A percentile compares a stretch with the other conserved stretches of the same genome.
Conservation (phyloP, 768 basidiomycete genomes). For the Tylopilus rubrobrunneus region DNA sequence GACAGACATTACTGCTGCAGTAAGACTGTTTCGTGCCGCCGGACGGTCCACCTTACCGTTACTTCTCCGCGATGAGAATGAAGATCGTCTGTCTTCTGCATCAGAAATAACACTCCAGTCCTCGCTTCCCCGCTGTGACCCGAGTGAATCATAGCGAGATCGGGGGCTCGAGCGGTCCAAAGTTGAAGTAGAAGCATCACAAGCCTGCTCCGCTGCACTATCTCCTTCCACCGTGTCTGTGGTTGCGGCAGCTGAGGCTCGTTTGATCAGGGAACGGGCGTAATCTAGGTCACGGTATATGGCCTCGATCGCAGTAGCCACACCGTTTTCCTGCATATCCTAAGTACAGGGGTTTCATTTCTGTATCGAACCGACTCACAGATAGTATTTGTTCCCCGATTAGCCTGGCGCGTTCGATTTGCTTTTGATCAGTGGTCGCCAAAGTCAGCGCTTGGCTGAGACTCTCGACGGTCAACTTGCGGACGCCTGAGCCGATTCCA, state of each 20-base stretch:
- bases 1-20: conserved; percentile 58
- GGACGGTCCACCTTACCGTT: conserved; percentile 35
- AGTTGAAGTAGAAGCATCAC: conserved; percentile 27
- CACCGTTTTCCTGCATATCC: conserved; percentile 82
- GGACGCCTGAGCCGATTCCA: conserved; percentile 83
- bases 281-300: conserved; percentile 98
- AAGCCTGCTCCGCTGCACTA: conserved; percentile 24
- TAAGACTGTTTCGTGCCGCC: conserved; percentile 53
- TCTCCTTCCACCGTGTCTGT: conserved; percentile 20
- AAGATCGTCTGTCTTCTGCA: conserved; percentile 56
- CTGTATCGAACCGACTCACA: conserved; percentile 39
- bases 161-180: conserved; percentile 32
- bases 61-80: conserved; percentile 49
- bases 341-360: neutral
- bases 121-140: conserved; percentile 61
- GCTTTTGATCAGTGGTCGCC: conserved; percentile 86
- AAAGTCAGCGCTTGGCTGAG: conserved; percentile 73
- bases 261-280: conserved; percentile 82
- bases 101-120: conserved; percentile 90
- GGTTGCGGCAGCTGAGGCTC: conserved; percentile 26
- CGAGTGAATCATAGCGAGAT: conserved; percentile 54
- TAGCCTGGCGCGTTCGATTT: conserved; percentile 79
- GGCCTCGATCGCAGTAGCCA: conserved; percentile 86
- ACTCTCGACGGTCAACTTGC: conserved; percentile 78
- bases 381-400: conserved; percentile 85